Conservation (phyloP, 2,329 filamentous ascomycete species). For the Thielaviopsis euricoi region DNA sequence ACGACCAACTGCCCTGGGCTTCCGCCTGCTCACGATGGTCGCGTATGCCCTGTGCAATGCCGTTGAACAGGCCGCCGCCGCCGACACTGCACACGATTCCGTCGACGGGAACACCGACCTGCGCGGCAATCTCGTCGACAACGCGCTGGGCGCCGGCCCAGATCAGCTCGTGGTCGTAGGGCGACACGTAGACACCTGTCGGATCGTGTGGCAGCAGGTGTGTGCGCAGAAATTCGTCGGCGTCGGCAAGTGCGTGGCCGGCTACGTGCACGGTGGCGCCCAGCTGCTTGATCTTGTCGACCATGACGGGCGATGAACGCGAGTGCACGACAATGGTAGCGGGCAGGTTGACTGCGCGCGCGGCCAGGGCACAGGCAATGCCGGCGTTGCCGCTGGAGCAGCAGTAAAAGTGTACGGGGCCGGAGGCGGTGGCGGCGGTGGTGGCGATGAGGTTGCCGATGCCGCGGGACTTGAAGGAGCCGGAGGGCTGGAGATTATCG, state of each 20-base stretch:
- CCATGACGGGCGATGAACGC: conserved; percentile 50
- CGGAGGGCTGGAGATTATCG: conserved; percentile 64
- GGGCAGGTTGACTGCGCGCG: conserved; percentile 42
- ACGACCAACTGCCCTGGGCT: conserved; percentile 14
- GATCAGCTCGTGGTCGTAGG: conserved; percentile 51
- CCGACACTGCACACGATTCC: conserved; percentile 64
- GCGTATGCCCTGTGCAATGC: conserved; percentile 39
- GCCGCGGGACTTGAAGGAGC: conserved; percentile 69
- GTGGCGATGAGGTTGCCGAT: conserved; percentile 49
- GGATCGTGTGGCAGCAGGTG: conserved; percentile 36
- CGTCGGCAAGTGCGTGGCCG: conserved; percentile 52
- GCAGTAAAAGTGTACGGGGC: conserved; percentile 53
- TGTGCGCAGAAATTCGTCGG: conserved; percentile 48
- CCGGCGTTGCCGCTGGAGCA: conserved; percentile 74
- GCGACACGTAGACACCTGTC: conserved; percentile 46
- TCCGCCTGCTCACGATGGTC: conserved; percentile 18
- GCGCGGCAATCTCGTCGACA: conserved; percentile 31
- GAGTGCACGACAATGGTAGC: conserved; percentile 62
- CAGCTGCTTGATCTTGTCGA: conserved; percentile 50
- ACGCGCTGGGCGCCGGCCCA: conserved; percentile 50
- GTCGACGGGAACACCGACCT: conserved; percentile 36
- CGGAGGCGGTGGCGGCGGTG: conserved; percentile 19
- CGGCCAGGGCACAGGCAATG: conserved; percentile 62
- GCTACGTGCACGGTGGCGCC: conserved; percentile 53
- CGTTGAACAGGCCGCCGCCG: conserved; percentile 65